Conservation (phyloP, 2,329 filamentous ascomycete species). For the Claviceps capensis region DNA sequence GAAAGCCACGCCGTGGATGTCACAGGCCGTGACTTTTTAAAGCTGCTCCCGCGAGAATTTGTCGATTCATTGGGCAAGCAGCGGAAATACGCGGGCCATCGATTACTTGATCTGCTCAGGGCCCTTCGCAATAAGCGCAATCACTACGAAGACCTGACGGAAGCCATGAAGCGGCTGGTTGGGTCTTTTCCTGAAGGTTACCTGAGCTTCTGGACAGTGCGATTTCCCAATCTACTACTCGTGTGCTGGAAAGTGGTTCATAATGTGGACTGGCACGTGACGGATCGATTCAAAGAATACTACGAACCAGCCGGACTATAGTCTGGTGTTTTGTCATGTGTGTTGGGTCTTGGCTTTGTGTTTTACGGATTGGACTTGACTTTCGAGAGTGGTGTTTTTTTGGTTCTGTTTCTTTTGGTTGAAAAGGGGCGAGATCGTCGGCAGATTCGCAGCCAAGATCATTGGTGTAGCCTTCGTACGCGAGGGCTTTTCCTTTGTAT, state of each 20-base stretch:
- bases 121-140: constrained; percentile 93
- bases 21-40: constrained; percentile 64
- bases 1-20: constrained; percentile 39
- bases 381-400: no score
- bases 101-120: constrained; percentile 73
- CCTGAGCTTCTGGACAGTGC: constrained; percentile 65
- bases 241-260: constrained; percentile 64
- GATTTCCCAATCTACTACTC: constrained; percentile 68
- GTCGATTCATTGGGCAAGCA: constrained; percentile 86
- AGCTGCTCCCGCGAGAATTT: constrained; percentile 62
- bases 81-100: constrained; percentile 78
- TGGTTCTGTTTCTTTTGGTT: neutral
- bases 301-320: constrained; percentile 37
- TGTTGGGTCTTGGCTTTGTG: neutral
- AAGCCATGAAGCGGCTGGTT: constrained; percentile 55
- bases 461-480: neutral
- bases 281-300: constrained; percentile 59
- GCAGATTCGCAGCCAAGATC: no score
- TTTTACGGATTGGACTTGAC: neutral
- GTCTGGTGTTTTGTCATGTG: neutral
- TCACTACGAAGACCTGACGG: constrained; percentile 93
- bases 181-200: constrained; percentile 70
- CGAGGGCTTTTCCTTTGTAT: no score
- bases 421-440: no score
- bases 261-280: constrained; percentile 47